Base-by-base conservation (phyloP, 139 green algal genomes). In the Tetradesmus lagerheimii region DNA sequence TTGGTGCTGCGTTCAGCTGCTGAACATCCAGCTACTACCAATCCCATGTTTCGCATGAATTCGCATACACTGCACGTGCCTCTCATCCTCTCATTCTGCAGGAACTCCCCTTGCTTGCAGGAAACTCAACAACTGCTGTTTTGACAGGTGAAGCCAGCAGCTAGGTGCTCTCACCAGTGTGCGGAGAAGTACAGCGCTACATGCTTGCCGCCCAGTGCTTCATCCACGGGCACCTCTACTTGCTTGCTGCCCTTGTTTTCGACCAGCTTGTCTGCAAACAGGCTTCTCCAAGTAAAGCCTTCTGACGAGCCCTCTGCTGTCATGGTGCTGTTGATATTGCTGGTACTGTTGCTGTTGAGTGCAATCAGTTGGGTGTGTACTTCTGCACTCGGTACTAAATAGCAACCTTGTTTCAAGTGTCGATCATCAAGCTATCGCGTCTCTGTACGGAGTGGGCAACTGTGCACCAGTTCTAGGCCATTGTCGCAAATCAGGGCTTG, bases 161-260 rank as follows among this genome's bases (percentile, higher is more conserved):
- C 9, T 16, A 45, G 45, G 11, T 6, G 35, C 86, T 16, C 82
- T 25, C 89, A 92, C 90, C 93, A 94, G 64, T 94, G 92, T 0
- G 93, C 93, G 66, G 85, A 91, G 76, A 94, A 95, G 80, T 95
- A 95, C 1, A 95, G 20, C 14, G 76, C 90, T 6, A 95, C 91
- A 80, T 93, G 92, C 71, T 95, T 94, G 45, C 90, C 91, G 0
- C 90, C 39, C 12, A 93, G 77, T 27, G 79, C 90, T 29, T 79
- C 67, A 15, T 88, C 38, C 18, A 80, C 64, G 15, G 41, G 35
- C 4, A 84, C 74, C 4, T 37, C 23, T 11, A 29, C 53, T 31
- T 89, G 71, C 71, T 83, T 34, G 9, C 39, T 25, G 20, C 43
- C 74, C 31, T 62, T 27, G 20, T 82, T 67, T 16, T 89, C 85